phyloP scores from a whole-genome alignment of 768 basidiomycete genomes.

The Mycena olivaceomarginata region DNA sequence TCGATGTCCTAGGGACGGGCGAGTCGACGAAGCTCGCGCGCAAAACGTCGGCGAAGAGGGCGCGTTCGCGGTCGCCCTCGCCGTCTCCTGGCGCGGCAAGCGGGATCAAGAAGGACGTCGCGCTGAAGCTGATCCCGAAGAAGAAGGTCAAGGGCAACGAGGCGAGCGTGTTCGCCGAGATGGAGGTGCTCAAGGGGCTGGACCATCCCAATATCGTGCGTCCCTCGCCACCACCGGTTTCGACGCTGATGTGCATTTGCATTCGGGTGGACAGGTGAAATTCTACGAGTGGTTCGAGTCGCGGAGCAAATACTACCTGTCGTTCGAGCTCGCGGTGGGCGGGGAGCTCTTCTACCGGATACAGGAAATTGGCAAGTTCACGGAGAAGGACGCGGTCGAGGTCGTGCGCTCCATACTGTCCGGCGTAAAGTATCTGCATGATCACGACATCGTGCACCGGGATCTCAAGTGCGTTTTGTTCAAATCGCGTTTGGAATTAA shows the following conservation, averaged over 20 bases:
- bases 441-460: conserved; percentile 95
- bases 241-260: conserved; percentile 4
- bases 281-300: conserved; percentile 99
- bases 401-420: conserved; percentile 89
- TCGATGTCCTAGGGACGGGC: conserved; percentile 47
- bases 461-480: conserved; percentile 86
- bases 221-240: conserved; percentile 29
- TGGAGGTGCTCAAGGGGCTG: conserved; percentile 92
- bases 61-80: conserved; percentile 45
- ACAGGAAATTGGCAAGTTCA: conserved; percentile 90
- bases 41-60: conserved; percentile 35
- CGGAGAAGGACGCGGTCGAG: conserved; percentile 91
- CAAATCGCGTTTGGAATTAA: conserved; percentile 5
- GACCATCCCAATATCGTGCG: conserved; percentile 94
- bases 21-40: conserved; percentile 42
- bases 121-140: conserved; percentile 94
- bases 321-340: conserved; percentile 94
- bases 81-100: conserved; percentile 48
- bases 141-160: conserved; percentile 97
- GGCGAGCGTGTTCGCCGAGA: conserved; percentile 92
- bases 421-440: conserved; percentile 93
- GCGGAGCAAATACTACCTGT: conserved; percentile 94
- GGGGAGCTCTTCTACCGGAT: conserved; percentile 97
- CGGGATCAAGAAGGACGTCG: conserved; percentile 81
- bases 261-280: conserved; percentile 78